Base-by-base conservation (phyloP, 73 alveolate genomes). In the Diophrys sp. region DNA sequence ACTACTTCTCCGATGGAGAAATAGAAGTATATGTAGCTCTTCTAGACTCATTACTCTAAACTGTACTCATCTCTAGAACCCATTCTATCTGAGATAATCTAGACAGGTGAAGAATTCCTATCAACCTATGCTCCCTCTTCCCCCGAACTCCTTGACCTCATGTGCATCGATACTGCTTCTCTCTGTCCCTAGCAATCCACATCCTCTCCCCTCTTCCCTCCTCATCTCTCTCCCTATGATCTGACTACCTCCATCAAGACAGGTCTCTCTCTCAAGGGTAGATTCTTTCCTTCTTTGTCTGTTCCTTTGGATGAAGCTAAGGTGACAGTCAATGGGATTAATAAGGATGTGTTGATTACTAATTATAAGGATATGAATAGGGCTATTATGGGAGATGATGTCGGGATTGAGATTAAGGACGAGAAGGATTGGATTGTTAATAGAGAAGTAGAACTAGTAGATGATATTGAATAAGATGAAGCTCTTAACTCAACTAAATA, bases 381-480 rank as follows among this genome's bases (percentile, higher is more conserved):
- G 79, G 99, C 99, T 55, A 80, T 98, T 73, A 96, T 97, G 77
- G 99, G 99, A 28, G 99, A 98, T 87, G 84, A 90, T 29, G 99
- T 97, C 32, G 98, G 98, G 31, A 89, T 98, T 54, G 96, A 97
- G 53, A 82, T 95, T 62, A 78, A 92, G 18, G 97, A 96, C 29
- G 96, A 94, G 82, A 62, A 87, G 69, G 78, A 91, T 73, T 91
- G 99, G 97, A 71, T 84, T 62, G 72, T 77, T 70, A 75, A 90
- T 44, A 11, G n/a, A 44, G 62, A 5, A 11, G 5, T 18, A 11
- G 62, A 90, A 87, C 56, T 29, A 69, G 31, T 25, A 2, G 25
- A 25, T n/a, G 31, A 25, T 26, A 55, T 2, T 25, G 5, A 68
- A 18, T 87, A 72, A 77, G 79, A 82, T 28, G 87, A 79, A 25